Base-by-base conservation (phyloP, 805 yeast species). In the Lipomyces lipofer region DNA sequence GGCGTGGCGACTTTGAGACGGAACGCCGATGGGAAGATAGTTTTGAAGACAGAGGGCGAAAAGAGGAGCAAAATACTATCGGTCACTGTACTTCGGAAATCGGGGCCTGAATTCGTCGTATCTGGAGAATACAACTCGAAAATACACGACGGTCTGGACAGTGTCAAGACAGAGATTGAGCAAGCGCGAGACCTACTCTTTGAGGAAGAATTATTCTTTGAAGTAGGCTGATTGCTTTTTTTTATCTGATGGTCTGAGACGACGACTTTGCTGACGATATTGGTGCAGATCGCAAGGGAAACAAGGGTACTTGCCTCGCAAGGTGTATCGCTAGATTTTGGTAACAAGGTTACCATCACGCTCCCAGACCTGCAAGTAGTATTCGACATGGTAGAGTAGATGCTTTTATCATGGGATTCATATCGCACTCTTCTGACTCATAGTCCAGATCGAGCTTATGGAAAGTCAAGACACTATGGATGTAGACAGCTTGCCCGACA, bases 161-260 rank as follows among this genome's bases (percentile, higher is more conserved):
- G 42, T 63, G 69, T 21, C 71, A 77, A 10, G 77, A 84, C 19
- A 76, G 84, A 81, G 63, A 81, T 92, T 25, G 76, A 79, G 33
- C 79, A 73, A 47, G 90, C 95, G 0, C 77, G 97, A 44, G 83
- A 79, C 59, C 80, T 81, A 55, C 74, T 91, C 6, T 92, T 92
- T 71, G 98, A 92, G 66, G 94, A 88, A 65, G 98, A 92, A 68
- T 74, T 92, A 51, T 88, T 88, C 72, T 82, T 80, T 68, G 90
- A 85, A 63, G 40, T 36, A 15, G 10, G 12, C 22, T 17, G n/a
- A n/a, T n/a, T n/a, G n/a, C n/a, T n/a, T n/a, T n/a, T n/a, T n/a
- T n/a, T n/a, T n/a, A n/a, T n/a, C n/a, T n/a, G n/a, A n/a, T n/a
- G n/a, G n/a, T n/a, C n/a, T n/a, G n/a, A n/a, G n/a, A n/a, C n/a